Evolutionary conservation across 2,329 filamentous ascomycete species (phyloP), one percentile per base, ranked within the genome.

Genomic region (Macrophomina tecta): DNA sequence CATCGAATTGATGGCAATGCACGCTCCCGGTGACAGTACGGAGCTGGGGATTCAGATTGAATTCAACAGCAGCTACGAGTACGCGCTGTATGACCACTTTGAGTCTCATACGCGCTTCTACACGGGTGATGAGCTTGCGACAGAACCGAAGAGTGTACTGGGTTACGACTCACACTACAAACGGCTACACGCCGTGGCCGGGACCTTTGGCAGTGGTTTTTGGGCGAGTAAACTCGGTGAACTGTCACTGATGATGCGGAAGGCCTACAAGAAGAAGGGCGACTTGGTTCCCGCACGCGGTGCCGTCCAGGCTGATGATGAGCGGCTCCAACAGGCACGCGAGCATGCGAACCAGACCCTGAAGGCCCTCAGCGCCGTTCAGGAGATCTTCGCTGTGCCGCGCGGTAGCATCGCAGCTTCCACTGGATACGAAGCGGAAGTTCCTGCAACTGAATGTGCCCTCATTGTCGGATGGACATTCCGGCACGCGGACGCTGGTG

Each of bases 151-250:
- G 52, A 72, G 40, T 69, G 67, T 64, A 53, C 73, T 72, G 53
- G 70, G 73, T 42, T 71, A 74, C 56, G 68, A 71, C 68, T 51
- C 71, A 70, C 46, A 69, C n/a, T 68, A 66, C 65, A 69, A 75
- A 66, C 53, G 73, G 51, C 62, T 78, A 66, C 69, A 71, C 70
- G 67, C 77, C 72, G 71, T 79, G 8, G 40, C 60, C 11, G 66
- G 58, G 34, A 70, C 70, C 0, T 83, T 84, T 61, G 79, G 80
- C 2, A 81, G 79, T 56, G 73, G 70, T 2, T 83, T 82, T 67
- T 83, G 81, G 81, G 81, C 78, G 0, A 34, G 42, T 45, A 36
- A 64, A 40, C 18, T 67, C 38, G 23, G 71, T 62, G 49, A 60
- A 70, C 23, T 68, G 64, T 53, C 68, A 69, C 23, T 42, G 18